Conservation (phyloP, 441 rosid species). For the Populus tomentosa region DNA sequence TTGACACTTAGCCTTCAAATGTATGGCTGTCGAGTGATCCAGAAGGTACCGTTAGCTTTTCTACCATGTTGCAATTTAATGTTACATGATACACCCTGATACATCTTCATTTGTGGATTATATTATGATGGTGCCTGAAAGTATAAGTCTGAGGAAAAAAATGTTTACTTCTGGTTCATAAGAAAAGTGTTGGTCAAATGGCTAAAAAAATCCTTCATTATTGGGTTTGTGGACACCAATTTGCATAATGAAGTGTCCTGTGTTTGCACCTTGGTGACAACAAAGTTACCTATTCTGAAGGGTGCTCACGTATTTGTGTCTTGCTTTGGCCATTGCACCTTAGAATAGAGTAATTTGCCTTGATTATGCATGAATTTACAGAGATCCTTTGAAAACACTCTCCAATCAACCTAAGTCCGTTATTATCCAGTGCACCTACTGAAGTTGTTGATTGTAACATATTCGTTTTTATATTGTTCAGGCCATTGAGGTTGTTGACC, state of each 20-base stretch:
- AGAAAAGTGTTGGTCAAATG: background rate
- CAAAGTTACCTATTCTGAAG: background rate
- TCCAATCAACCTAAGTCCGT: background rate
- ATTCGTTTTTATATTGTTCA: constrained; percentile 21
- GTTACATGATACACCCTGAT: background rate
- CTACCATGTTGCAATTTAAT: background rate
- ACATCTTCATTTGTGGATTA: background rate
- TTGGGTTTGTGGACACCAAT: background rate
- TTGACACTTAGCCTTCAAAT: constrained; percentile 77
- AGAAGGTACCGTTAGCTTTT: constrained; percentile 43
- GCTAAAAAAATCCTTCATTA: background rate
- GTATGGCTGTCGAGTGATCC: constrained; percentile 89
- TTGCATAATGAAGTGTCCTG: background rate
- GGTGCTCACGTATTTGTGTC: background rate
- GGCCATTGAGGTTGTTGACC: constrained; percentile 76
- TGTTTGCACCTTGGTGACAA: background rate
- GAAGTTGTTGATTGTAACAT: background rate
- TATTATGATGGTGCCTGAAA: background rate
- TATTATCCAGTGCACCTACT: background rate
- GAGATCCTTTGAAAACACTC: background rate
- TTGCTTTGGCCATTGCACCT: background rate
- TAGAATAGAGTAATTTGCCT: background rate
- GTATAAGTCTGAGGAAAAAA: background rate
- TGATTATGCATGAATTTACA: background rate
- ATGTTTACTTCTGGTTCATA: background rate